Evolutionary conservation across 306 rosid genomes (phyloP).

Genomic region (Vigna trinervia): DNA sequence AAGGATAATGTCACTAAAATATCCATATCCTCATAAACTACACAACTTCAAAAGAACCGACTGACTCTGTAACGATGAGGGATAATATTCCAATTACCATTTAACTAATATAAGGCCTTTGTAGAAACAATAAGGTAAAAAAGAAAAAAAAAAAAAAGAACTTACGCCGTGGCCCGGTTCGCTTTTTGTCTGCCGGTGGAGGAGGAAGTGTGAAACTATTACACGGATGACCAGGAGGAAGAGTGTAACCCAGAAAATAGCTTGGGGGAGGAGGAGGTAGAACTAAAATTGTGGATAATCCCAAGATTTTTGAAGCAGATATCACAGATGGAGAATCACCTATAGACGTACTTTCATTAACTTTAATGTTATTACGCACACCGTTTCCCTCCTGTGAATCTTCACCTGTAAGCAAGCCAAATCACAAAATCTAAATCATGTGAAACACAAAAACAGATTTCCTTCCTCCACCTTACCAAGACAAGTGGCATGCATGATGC

Average conservation of each 20-base stretch:
- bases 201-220: slow-evolving; percentile 84
- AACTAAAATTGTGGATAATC: slow-evolving; percentile 32
- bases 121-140: slow-evolving; percentile 16
- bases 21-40: not conserved
- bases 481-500: not conserved
- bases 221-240: slow-evolving; percentile 91
- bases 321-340: slow-evolving; percentile 40
- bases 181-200: slow-evolving; percentile 90
- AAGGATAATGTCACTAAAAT: slow-evolving; percentile 34
- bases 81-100: not conserved
- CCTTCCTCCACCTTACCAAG: slow-evolving; percentile 22
- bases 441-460: slow-evolving; percentile 30
- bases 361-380: slow-evolving; percentile 43
- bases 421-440: slow-evolving; percentile 19
- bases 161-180: slow-evolving; percentile 93
- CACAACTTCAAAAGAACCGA: slow-evolving; percentile 4
- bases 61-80: not conserved
- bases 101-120: not conserved
- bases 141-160: slow-evolving; percentile 28
- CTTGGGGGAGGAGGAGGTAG: slow-evolving; percentile 73
- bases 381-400: slow-evolving; percentile 47
- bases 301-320: slow-evolving; percentile 37
- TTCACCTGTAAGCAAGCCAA: slow-evolving; percentile 64
- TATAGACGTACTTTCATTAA: slow-evolving; percentile 50
- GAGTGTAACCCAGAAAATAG: slow-evolving; percentile 81